Conservation (phyloP, 2,329 filamentous ascomycete species). For the Aspergillus luchuensis region DNA sequence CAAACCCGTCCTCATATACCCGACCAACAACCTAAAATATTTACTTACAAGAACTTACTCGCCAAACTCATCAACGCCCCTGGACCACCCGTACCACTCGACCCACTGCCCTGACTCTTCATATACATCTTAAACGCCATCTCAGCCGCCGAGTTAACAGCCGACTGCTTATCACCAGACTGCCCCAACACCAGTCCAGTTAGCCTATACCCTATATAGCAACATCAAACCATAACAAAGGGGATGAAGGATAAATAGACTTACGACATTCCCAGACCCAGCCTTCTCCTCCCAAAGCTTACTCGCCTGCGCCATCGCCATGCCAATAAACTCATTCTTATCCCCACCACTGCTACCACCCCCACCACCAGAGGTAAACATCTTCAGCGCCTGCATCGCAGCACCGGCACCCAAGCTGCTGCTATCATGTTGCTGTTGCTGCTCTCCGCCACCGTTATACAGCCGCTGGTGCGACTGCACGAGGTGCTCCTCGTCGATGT, state of each 20-base stretch:
- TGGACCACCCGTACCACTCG: slow-evolving; percentile 48
- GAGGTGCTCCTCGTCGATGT: slow-evolving; percentile 66
- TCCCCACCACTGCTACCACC: slow-evolving; percentile 43
- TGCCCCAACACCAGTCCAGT: slow-evolving; percentile 14
- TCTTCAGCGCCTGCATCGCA: slow-evolving; percentile 67
- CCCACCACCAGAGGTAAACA: slow-evolving; percentile 64
- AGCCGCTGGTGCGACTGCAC: slow-evolving; percentile 74
- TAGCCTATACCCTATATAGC: too few relatives aligned
- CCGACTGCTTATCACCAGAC: slow-evolving; percentile 75
- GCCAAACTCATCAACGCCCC: slow-evolving; percentile 60
- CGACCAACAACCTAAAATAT: neutral
- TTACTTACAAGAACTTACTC: slow-evolving; percentile 58
- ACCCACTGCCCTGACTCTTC: slow-evolving; percentile 67
- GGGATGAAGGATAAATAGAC: too few relatives aligned
- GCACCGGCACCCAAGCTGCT: slow-evolving; percentile 47
- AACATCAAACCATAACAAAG: too few relatives aligned
- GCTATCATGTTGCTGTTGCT: slow-evolving; percentile 45
- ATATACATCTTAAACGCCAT: slow-evolving; percentile 90
- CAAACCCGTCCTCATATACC: neutral
- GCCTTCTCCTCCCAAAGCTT: slow-evolving; percentile 70
- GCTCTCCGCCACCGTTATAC: slow-evolving; percentile 54
- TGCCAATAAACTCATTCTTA: slow-evolving; percentile 77
- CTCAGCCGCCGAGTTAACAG: slow-evolving; percentile 76
- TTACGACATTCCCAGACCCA: slow-evolving; percentile 56
- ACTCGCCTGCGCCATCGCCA: slow-evolving; percentile 85